Conservation (phyloP, 2,329 filamentous ascomycete species). For the Trichophyton schoenleinii region DNA sequence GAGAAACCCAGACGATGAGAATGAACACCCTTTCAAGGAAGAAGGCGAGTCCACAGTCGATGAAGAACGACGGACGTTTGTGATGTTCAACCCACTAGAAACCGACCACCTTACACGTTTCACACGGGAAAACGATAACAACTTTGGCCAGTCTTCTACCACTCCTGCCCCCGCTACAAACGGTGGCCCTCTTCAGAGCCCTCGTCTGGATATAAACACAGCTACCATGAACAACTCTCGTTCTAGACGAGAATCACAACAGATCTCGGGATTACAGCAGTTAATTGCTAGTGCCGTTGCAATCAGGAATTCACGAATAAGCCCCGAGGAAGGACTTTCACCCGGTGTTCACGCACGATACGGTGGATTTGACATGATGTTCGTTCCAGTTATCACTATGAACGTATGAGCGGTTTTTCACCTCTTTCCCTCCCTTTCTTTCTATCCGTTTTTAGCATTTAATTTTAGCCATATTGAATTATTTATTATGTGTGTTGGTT, state of each 20-base stretch:
- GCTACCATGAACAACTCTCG: background rate
- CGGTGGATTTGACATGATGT: slow-evolving; percentile 3
- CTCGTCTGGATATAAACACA: background rate
- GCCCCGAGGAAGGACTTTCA: background rate
- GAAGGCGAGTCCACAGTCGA: background rate
- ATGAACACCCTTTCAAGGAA: background rate
- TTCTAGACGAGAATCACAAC: slow-evolving; percentile 7
- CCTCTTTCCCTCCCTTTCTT: background rate
- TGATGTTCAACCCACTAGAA: slow-evolving; percentile 20
- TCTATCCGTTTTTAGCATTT: background rate
- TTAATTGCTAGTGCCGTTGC: slow-evolving; percentile 12
- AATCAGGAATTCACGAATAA: background rate
- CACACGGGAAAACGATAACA: background rate
- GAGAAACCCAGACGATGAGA: slow-evolving; percentile 11
- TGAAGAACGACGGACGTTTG: slow-evolving; percentile 12
- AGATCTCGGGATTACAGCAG: slow-evolving; percentile 12
- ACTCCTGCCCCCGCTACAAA: background rate
- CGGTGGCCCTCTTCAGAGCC: background rate
- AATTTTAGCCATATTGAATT: background rate
- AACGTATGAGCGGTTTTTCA: background rate
- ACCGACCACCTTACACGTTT: slow-evolving; percentile 11
- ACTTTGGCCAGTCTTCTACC: background rate
- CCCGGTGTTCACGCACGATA: background rate
- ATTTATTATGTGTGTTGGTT: slow-evolving; percentile 1
- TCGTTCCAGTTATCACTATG: slow-evolving; percentile 6